Conservation (phyloP, 1,284 basidiomycete genomes). For the Puccinia coronata region DNA sequence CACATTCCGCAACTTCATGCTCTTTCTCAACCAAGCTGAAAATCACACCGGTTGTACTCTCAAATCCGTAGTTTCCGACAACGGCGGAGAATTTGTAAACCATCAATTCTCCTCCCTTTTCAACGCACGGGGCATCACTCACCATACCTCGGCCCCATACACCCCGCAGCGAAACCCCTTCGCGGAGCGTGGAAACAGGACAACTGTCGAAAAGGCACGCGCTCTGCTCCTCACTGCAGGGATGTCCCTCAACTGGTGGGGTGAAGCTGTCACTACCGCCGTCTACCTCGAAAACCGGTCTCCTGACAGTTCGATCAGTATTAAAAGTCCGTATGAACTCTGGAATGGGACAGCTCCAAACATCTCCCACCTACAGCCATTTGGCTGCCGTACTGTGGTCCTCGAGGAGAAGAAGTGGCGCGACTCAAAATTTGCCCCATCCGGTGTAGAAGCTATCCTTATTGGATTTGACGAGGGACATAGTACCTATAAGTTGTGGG, state of each 20-base stretch:
- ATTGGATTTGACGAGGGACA: neutral
- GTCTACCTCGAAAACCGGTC: constrained; percentile 18
- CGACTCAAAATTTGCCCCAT: neutral
- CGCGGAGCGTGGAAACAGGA: constrained; percentile 17
- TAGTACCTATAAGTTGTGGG: neutral
- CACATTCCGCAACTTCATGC: neutral
- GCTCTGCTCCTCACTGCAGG: neutral
- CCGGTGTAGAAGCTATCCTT: neutral
- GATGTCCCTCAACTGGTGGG: constrained; percentile 1
- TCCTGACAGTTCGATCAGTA: neutral
- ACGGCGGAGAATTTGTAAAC: neutral
- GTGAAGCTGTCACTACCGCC: neutral
- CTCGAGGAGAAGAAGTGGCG: too few relatives aligned
- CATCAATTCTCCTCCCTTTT: neutral
- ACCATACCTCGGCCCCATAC: neutral
- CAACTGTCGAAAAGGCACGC: constrained; percentile 1
- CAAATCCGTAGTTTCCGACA: neutral
- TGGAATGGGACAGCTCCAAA: neutral
- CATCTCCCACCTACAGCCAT: neutral
- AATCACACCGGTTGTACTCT: neutral
- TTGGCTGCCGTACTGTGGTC: constrained; percentile 8
- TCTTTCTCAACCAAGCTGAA: neutral
- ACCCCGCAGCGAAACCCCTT: constrained; percentile 19
- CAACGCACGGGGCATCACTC: neutral
- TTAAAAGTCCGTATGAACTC: neutral